A percentile compares a stretch with the other conserved stretches of the same genome.
phyloP scores from a whole-genome alignment of 495 filamentous ascomycete species.

The Neurospora sp. region DNA sequence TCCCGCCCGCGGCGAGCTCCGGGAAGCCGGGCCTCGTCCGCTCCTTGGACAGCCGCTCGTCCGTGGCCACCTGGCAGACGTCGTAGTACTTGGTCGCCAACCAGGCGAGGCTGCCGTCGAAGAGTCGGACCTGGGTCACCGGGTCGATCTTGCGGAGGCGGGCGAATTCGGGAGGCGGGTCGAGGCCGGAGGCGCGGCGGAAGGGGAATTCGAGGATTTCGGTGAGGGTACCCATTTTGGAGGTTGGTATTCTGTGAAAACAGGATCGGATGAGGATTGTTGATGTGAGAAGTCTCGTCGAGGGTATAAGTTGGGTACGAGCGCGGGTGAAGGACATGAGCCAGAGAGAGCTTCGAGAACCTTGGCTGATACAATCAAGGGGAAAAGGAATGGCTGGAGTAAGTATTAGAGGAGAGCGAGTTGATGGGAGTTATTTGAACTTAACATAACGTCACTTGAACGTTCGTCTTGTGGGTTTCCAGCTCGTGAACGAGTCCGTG shows the following conservation, averaged over 20 bases:
- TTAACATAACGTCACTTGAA: neutral
- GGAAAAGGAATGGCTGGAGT: neutral
- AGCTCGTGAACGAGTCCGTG: neutral
- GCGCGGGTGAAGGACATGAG: neutral
- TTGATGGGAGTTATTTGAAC: neutral
- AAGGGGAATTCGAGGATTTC: constrained; percentile 30
- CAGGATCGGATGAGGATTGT: neutral
- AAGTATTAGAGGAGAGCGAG: neutral
- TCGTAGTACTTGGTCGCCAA: constrained; percentile 37
- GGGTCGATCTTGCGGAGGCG: constrained; percentile 28
- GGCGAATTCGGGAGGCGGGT: constrained; percentile 34
- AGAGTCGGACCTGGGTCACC: constrained; percentile 34
- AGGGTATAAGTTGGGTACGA: neutral
- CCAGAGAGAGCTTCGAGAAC: neutral
- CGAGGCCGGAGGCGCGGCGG: constrained; percentile 24
- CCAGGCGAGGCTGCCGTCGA: constrained; percentile 34
- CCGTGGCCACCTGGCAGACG: constrained; percentile 32
- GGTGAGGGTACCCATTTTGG: constrained; percentile 8
- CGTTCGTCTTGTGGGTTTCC: neutral
- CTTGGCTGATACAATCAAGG: neutral
- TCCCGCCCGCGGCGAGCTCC: constrained; percentile 30
- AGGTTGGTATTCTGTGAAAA: neutral
- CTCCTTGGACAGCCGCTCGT: constrained; percentile 30
- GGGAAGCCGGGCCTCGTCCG: constrained; percentile 35
- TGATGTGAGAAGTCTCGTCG: neutral